Conservation (phyloP, 2,329 filamentous ascomycete genomes). For the Alternaria panax region DNA sequence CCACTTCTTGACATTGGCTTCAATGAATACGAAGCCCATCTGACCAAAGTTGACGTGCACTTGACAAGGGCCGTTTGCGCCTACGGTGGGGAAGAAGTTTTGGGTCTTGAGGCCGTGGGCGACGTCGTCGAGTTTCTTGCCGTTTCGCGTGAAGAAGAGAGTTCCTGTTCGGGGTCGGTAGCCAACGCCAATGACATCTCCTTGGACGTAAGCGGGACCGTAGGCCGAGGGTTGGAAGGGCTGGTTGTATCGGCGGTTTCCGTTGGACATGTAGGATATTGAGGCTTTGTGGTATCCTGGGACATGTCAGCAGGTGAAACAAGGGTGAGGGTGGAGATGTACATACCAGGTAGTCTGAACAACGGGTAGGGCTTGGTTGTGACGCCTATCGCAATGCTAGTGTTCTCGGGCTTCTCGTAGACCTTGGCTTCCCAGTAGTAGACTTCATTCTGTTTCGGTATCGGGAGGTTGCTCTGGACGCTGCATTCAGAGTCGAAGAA, state of each 20-base stretch:
- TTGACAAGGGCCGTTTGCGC: slow-evolving; percentile 89
- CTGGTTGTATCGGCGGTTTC: slow-evolving; percentile 88
- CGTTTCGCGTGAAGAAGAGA: slow-evolving; percentile 97
- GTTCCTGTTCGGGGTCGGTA: slow-evolving; percentile 94
- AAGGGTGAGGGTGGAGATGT: not conserved
- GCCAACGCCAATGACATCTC: slow-evolving; percentile 93
- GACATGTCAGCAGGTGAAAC: slow-evolving; percentile 24
- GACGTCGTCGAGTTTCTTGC: slow-evolving; percentile 95
- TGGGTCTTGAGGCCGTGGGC: slow-evolving; percentile 90
- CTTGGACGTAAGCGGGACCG: slow-evolving; percentile 84
- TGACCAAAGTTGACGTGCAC: slow-evolving; percentile 98
- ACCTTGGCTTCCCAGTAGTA: slow-evolving; percentile 99
- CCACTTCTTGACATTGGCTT: slow-evolving; percentile 99
- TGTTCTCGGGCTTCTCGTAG: slow-evolving; percentile 93
- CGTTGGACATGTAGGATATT: slow-evolving; percentile 87
- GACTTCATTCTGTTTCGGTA: slow-evolving; percentile 98
- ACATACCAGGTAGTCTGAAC: slow-evolving; percentile 88
- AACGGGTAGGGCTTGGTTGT: slow-evolving; percentile 96
- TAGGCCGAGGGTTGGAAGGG: slow-evolving; percentile 83
- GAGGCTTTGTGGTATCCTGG: slow-evolving; percentile 91
- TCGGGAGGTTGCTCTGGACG: slow-evolving; percentile 93
- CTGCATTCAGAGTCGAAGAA: slow-evolving; percentile 99
- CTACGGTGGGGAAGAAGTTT: slow-evolving; percentile 98
- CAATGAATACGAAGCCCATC: slow-evolving; percentile 97
- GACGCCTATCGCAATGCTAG: slow-evolving; percentile 88